Conservation (phyloP, 2,329 filamentous ascomycete species). For the Fusarium sp. region DNA sequence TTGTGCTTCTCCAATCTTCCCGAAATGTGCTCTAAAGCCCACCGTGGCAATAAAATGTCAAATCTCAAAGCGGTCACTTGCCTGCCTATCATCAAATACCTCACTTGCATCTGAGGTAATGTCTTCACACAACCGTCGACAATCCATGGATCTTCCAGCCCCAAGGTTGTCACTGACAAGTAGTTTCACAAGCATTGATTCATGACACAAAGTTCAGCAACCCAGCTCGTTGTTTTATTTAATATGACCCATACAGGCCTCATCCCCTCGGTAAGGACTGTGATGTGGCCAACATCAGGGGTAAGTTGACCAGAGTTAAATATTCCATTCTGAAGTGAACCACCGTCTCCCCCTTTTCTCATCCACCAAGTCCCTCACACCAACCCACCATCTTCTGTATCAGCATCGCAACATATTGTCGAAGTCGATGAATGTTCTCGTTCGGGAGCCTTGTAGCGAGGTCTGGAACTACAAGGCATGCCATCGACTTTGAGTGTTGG, state of each 20-base stretch:
- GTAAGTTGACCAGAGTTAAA: background rate
- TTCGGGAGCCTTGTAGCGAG: background rate
- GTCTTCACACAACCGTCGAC: background rate
- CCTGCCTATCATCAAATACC: no score
- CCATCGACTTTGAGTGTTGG: background rate
- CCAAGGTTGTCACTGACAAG: background rate
- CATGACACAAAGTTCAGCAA: background rate
- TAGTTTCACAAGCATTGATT: background rate
- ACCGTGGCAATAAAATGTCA: background rate
- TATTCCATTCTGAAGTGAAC: background rate
- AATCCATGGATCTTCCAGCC: background rate
- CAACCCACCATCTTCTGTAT: background rate
- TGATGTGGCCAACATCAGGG: background rate
- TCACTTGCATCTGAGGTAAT: fast-evolving
- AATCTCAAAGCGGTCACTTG: background rate
- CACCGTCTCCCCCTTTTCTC: background rate
- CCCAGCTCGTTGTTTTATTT: background rate
- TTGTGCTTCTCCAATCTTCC: background rate
- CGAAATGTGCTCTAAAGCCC: background rate
- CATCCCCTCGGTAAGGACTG: background rate
- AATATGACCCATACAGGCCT: background rate
- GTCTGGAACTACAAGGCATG: background rate
- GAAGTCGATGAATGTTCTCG: background rate
- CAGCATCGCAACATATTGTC: background rate
- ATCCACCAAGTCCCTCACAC: background rate